Conservation (phyloP, 2,329 filamentous ascomycete species). For the Nothophoma quercina region DNA sequence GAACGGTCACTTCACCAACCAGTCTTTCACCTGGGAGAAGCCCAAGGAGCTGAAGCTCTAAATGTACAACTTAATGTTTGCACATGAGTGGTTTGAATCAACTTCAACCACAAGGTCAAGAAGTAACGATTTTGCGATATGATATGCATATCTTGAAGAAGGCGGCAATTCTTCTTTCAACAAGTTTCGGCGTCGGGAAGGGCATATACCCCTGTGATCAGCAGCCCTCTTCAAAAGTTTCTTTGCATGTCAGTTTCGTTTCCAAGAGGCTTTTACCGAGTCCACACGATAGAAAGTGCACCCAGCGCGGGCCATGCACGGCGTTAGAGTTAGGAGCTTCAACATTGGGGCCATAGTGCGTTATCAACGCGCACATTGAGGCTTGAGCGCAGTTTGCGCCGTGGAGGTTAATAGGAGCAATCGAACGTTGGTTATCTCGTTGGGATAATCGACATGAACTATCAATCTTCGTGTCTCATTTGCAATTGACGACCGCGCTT, state of each 20-base stretch:
- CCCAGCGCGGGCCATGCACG: slow-evolving; percentile 28
- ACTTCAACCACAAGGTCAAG: slow-evolving; percentile 47
- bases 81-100: slow-evolving; percentile 51
- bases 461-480: no score
- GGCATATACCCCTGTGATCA: slow-evolving; percentile 44
- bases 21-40: slow-evolving; percentile 97
- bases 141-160: slow-evolving; percentile 49
- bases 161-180: slow-evolving; percentile 50
- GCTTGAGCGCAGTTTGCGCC: slow-evolving; percentile 22
- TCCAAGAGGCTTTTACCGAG: slow-evolving; percentile 39
- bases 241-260: slow-evolving; percentile 34
- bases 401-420: slow-evolving; percentile 16
- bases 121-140: slow-evolving; percentile 37
- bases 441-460: slow-evolving; percentile 11
- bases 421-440: slow-evolving; percentile 10
- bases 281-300: slow-evolving; percentile 27
- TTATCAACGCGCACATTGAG: slow-evolving; percentile 38
- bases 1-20: slow-evolving; percentile 99
- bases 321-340: slow-evolving; percentile 33
- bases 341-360: slow-evolving; percentile 37
- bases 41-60: slow-evolving; percentile 95
- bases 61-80: slow-evolving; percentile 46
- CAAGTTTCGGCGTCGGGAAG: slow-evolving; percentile 50
- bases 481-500: no score
- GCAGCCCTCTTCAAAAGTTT: slow-evolving; percentile 45